A percentile compares a stretch with the other conserved stretches of the same genome.
phyloP scores from a whole-genome alignment of 192 early-diverging fungal genomes.

The Coemansia sp. region DNA sequence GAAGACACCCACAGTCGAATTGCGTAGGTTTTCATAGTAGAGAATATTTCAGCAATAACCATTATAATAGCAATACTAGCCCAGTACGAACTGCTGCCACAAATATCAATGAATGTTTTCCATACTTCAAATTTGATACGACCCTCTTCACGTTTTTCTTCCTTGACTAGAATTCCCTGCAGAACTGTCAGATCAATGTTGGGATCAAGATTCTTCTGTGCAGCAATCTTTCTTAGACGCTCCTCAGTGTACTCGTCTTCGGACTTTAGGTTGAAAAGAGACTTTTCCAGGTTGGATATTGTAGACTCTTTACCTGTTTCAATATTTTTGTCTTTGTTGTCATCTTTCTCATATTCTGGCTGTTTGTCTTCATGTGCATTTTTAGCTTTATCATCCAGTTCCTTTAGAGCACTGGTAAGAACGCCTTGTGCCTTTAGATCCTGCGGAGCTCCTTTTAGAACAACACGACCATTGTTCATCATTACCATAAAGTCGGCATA shows the following conservation, averaged over 20 bases:
- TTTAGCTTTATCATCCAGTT: neutral
- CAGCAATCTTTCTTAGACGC: neutral
- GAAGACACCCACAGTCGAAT: too few species aligned
- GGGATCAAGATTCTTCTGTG: neutral
- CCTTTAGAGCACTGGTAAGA: slow-evolving; percentile 9
- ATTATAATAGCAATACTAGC: too few species aligned
- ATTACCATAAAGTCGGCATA: slow-evolving; percentile 59
- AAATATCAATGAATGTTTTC: too few species aligned
- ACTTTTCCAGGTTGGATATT: too few species aligned
- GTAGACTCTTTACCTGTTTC: too few species aligned
- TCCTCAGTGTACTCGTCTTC: neutral
- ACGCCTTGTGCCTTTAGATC: slow-evolving; percentile 53
- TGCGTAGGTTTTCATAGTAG: too few species aligned
- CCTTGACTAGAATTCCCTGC: neutral
- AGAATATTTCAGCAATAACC: too few species aligned
- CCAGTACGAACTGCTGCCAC: too few species aligned
- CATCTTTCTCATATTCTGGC: slow-evolving; percentile 29
- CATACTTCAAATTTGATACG: too few species aligned
- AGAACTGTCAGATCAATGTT: neutral
- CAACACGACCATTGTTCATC: slow-evolving; percentile 62
- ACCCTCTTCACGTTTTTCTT: neutral
- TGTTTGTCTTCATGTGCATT: neutral
- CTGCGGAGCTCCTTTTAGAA: slow-evolving; percentile 51
- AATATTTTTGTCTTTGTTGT: neutral
- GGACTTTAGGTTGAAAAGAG: slow-evolving; percentile 31